Base-by-base conservation (phyloP, 2,329 filamentous ascomycete genomes). In the Amauroascus niger region DNA sequence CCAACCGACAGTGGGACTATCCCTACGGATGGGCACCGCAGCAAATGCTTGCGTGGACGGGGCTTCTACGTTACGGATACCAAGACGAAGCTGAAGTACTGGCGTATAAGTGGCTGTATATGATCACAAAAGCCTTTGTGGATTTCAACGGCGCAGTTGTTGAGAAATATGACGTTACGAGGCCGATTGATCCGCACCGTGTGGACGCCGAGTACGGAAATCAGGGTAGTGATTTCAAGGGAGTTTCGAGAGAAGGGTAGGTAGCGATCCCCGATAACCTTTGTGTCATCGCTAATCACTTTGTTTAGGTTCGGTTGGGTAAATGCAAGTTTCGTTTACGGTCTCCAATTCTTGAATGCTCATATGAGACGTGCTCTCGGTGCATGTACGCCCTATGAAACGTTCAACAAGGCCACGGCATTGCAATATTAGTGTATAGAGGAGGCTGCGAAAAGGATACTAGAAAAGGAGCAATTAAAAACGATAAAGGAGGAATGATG, bases 71-170 rank as follows among this genome's bases (percentile, higher is more conserved):
- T 16, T 98, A 97, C 66, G 89, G 90, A 52, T 97, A 95, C 67
- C 83, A 85, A 26, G 87, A 91, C 22, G 90, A 96, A 57, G 89
- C 89, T 1, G 87, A 95, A 72, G 79, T 89, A 32, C 73, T 98
- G 59, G 87, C 88, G 0, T 98, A 98, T 72, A 89, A 93, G 70
- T 98, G 93, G 93, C 74, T 96, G 51, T 95, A 90, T 69, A 97
- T 97, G 91, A 89, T 96, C 64, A 96, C 88, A 55, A 96, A 95
- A 72, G 90, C 93, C 0, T 97, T 97, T 73, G 90, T 96, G 57
- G 91, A 98, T 69, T 97, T 91, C 76, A 97, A 97, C 66, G 93
- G 93, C 37, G 89, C 96, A 7, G 91, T 98, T 1, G 93, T 97
- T 5, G 93, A 98, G 72, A 98, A 98, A 74, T 98, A 98, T 74